Evolutionary conservation across 1,139 yeast species (phyloP).

Genomic region (Suhomyces yuchorum): DNA sequence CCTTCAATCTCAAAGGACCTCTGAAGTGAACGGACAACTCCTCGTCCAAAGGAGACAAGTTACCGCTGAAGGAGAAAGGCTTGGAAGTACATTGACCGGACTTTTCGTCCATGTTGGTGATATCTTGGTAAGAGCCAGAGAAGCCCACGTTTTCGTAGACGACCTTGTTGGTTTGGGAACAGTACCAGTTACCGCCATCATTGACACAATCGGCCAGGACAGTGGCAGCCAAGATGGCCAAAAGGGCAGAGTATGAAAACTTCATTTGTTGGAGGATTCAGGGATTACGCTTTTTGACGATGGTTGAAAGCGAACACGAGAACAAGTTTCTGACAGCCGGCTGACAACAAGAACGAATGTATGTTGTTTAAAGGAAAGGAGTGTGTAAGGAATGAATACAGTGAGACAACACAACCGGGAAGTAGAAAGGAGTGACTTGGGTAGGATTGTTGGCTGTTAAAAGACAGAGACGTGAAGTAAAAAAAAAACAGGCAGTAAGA

Average conservation of each 20-base stretch:
- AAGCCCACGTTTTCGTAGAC: constrained; percentile 69
- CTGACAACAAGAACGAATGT: neutral
- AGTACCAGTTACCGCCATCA: constrained; percentile 78
- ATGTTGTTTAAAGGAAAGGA: neutral
- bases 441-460: constrained; percentile 9
- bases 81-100: constrained; percentile 57
- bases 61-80: constrained; percentile 54
- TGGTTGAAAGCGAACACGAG: neutral
- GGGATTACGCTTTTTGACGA: neutral
- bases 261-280: constrained; percentile 18
- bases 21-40: constrained; percentile 80
- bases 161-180: constrained; percentile 68
- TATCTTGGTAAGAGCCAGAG: constrained; percentile 63
- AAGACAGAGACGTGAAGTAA: neutral
- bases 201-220: constrained; percentile 45
- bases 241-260: constrained; percentile 26
- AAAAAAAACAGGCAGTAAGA: constrained; percentile 1
- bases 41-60: constrained; percentile 66
- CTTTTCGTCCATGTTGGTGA: constrained; percentile 52
- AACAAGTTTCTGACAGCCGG: neutral
- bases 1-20: constrained; percentile 67
- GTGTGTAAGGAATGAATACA: constrained; percentile 5
- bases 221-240: constrained; percentile 31
- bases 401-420: constrained; percentile 4
- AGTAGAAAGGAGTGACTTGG: constrained; percentile 16